Conservation (phyloP, 176 grass and related monocot genomes). For the Hsuehochloa calcarea region DNA sequence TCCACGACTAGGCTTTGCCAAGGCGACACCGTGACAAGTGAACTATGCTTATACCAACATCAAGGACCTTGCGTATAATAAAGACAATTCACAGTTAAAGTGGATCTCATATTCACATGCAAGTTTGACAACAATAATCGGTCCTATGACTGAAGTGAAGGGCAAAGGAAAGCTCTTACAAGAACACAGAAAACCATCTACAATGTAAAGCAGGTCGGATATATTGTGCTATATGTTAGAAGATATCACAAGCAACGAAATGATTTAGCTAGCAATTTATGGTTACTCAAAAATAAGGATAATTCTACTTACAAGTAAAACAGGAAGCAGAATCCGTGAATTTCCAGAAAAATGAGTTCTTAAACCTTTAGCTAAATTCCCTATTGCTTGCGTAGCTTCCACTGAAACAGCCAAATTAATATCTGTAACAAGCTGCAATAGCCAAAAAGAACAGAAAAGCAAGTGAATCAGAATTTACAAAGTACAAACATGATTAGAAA, state of each 20-base stretch:
- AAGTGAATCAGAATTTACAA: conserved; percentile 23
- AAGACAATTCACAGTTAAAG: not conserved
- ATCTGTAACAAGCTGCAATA: conserved; percentile 85
- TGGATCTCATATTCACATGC: not conserved
- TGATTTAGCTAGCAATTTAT: not conserved
- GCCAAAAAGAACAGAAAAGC: not conserved
- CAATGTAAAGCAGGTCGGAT: not conserved
- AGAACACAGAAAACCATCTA: not conserved
- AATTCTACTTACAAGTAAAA: conserved; percentile 79
- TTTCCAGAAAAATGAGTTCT: conserved; percentile 85
- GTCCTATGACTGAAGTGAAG: not conserved
- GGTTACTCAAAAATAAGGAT: not conserved
- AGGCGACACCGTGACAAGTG: no score
- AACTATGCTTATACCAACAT: no score
- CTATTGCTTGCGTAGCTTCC: conserved; percentile 89
- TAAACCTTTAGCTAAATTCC: conserved; percentile 90
- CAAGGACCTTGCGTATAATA: not conserved
- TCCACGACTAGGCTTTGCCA: no score
- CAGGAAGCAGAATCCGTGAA: conserved; percentile 83
- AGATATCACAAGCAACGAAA: conserved; percentile 19
- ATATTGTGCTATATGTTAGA: not conserved
- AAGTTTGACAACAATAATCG: not conserved
- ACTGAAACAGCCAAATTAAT: conserved; percentile 96
- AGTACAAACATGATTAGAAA: not conserved
- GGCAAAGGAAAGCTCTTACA: not conserved